Conservation (phyloP, 306 rosid genomes). For the Gynostemma pentaphyllum region DNA sequence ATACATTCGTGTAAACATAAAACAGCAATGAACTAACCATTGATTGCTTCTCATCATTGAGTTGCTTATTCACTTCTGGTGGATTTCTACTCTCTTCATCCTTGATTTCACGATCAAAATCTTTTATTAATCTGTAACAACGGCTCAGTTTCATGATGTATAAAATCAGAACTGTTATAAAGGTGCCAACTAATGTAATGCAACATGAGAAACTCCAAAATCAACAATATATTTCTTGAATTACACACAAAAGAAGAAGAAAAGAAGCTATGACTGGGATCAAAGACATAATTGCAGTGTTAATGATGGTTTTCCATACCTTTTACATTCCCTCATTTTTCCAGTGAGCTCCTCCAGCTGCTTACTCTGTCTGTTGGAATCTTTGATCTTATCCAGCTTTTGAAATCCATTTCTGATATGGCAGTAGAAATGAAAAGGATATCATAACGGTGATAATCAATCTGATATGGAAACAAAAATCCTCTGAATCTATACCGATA, state of each 20-base stretch:
- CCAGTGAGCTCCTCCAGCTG: constrained; percentile 92
- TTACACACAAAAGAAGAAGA: no score
- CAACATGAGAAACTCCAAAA: neutral
- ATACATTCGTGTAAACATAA: no score
- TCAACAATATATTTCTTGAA: no score
- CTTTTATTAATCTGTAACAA: constrained; percentile 70
- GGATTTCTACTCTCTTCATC: constrained; percentile 81
- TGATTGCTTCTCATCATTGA: constrained; percentile 92
- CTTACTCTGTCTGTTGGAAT: constrained; percentile 81
- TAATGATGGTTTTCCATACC: constrained; percentile 36
- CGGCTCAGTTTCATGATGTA: neutral
- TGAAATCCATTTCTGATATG: constrained; percentile 88
- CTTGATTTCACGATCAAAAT: constrained; percentile 86
- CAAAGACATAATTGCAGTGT: no score
- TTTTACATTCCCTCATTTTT: constrained; percentile 95
- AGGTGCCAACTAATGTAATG: neutral
- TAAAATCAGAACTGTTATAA: constrained; percentile 2
- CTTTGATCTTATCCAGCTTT: constrained; percentile 88
- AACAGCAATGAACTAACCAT: constrained; percentile 44
- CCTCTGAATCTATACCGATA: no score
- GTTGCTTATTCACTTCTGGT: constrained; percentile 85
- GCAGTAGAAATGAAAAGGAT: constrained; percentile 8
- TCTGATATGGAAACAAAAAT: neutral
- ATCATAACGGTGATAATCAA: neutral
- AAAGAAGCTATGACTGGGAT: no score